Percentiles rank a stretch among this genome's conserved stretches.
These are phyloP conservation scores for Sinapis alba DNA, from an alignment of 441 rosid genomes.

Conservation along the genomic window DNA sequence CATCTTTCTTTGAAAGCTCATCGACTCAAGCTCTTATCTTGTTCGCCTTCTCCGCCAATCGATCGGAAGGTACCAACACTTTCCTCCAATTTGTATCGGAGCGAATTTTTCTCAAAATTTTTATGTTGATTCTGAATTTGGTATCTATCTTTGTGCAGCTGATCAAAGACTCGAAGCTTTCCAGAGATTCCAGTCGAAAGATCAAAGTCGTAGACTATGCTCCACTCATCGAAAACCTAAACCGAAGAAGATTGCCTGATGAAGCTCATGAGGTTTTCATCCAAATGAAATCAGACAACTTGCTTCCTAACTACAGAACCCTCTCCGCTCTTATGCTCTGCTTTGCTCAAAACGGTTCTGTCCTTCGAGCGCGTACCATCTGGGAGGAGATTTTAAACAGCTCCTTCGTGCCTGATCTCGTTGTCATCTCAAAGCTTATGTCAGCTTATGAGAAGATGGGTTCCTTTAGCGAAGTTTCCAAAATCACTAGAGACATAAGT, in stretches of 20 bases:
- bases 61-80: constrained; percentile 28
- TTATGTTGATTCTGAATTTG: not conserved
- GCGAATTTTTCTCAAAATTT: no score
- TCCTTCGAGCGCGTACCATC: constrained; percentile 50
- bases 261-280: constrained; percentile 51
- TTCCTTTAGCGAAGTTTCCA: constrained; percentile 45
- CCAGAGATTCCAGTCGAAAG: constrained; percentile 29
- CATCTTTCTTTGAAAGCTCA: constrained; percentile 12
- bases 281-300: constrained; percentile 56
- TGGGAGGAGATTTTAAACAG: constrained; percentile 62
- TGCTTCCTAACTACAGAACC: constrained; percentile 41
- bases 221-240: constrained; percentile 41
- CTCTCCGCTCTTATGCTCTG: constrained; percentile 59
- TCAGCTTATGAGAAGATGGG: constrained; percentile 54
- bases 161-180: constrained; percentile 35
- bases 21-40: constrained; percentile 14
- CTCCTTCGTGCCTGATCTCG: constrained; percentile 47
- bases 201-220: constrained; percentile 44
- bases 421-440: constrained; percentile 51
- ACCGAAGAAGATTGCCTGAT: constrained; percentile 43
- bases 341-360: constrained; percentile 56
- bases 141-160: constrained; percentile 38
- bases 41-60: constrained; percentile 5
- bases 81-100: not conserved
- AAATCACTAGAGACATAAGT: constrained; percentile 48